Base-by-base conservation (phyloP, 2,329 filamentous ascomycete genomes). In the Pleoardoris graminearum region DNA sequence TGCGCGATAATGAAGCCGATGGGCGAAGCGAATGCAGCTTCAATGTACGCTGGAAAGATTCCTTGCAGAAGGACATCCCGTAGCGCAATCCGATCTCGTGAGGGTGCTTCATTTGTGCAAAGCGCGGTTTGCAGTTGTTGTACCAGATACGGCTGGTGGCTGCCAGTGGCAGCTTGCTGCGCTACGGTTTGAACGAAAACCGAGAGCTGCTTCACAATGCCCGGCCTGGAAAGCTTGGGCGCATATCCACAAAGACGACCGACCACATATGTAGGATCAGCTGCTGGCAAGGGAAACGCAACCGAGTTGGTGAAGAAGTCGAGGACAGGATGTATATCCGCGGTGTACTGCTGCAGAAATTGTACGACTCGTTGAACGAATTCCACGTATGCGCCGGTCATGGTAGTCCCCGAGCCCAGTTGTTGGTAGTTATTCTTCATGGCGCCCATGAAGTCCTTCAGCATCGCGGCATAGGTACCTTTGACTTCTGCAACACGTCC, bases 401-500 rank as follows among this genome's bases (percentile, higher is more conserved):
- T 75, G 5, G 63, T 60, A 3, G 55, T 51, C 3, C 62, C 61
- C 45, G 76, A 72, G 22, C 68, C 60, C 11, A 85, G 71, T 53
- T 84, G 81, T 51, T 80, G 76, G 53, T 85, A 86, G 52, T 85
- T 85, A 32, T 71, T 71, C 63, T 82, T 85, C 83, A 87, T 86
- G 1, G 80, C 74, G 7, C 70, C 71, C 85, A 86, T 86, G 53
- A 86, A 65, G n/a, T 75, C 69, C 53, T 78, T 77, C 7, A 86
- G 73, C 36, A 85, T 73, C 10, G 77, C 72, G 1, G 72, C 73
- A 58, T 85, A 85, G 27, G 76, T 72, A 49, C 75, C 72, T 46
- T 75, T 77, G 10, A 78, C 54, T 14, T 73, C 69, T 7, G 60
- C 60, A n/a, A 66, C 58, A 1, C 63, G 61, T 4, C 57, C 47